These are phyloP conservation scores for Spencermartinsiella ligniputridi DNA, from an alignment of 1,139 yeast species.

Conservation along the genomic window DNA sequence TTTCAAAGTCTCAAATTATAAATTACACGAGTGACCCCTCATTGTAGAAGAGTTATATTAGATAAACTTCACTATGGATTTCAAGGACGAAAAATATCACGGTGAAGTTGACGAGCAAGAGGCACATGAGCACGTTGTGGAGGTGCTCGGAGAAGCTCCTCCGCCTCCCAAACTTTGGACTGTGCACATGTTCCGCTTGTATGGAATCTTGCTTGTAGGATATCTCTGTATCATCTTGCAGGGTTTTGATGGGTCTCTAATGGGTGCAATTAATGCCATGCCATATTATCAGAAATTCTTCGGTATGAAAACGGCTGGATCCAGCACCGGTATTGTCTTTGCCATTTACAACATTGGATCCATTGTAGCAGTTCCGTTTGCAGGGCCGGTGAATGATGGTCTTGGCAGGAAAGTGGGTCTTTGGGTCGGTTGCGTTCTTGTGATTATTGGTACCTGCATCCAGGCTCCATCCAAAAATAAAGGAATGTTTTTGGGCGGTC, in stretches of 20 bases:
- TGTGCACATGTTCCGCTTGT: conserved; percentile 6
- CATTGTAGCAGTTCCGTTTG: conserved; percentile 7
- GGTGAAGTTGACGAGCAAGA: conserved; percentile 2
- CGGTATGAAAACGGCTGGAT: conserved; percentile 7
- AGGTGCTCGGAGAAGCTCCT: conserved; percentile 4
- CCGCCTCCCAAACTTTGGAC: not conserved
- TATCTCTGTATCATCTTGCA: conserved; percentile 6
- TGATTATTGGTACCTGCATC: conserved; percentile 12
- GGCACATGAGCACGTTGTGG: conserved; percentile 5
- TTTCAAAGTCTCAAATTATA: too few species aligned
- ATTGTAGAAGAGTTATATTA: too few species aligned
- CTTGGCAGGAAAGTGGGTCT: conserved; percentile 14
- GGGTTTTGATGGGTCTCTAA: conserved; percentile 16
- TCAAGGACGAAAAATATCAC: not conserved
- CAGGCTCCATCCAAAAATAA: conserved; percentile 11
- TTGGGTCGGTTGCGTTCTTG: conserved; percentile 34
- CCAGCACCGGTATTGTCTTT: conserved; percentile 10
- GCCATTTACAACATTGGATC: conserved; percentile 6
- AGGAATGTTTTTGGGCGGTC: conserved; percentile 41
- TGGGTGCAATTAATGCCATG: conserved; percentile 14
- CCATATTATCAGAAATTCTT: conserved; percentile 14
- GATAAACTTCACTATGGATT: not conserved
- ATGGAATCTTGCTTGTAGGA: conserved; percentile 5
- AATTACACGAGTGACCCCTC: too few species aligned
- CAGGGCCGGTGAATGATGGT: conserved; percentile 5